phyloP scores from a whole-genome alignment of 2,329 filamentous ascomycete species.

The Penicillium frequentans region DNA sequence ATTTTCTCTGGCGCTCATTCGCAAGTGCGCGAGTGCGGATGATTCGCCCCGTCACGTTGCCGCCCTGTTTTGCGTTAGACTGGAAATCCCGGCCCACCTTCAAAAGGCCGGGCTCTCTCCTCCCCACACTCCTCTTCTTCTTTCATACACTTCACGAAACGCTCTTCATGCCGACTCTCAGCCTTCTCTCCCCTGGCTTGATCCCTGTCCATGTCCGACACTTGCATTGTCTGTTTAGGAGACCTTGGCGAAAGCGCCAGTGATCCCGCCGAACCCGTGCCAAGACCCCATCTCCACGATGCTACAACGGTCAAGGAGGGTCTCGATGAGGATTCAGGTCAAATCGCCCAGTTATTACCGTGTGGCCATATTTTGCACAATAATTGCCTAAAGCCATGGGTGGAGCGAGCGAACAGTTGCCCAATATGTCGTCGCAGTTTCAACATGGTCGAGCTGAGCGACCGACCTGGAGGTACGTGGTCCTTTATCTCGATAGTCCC shows the following conservation, averaged over 20 bases:
- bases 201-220: constrained; percentile 59
- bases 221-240: constrained; percentile 71
- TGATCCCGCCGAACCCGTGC: constrained; percentile 47
- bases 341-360: constrained; percentile 65
- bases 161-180: constrained; percentile 29
- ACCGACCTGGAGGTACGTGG: constrained; percentile 72
- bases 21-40: constrained; percentile 9
- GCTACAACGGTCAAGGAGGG: constrained; percentile 30
- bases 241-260: constrained; percentile 62
- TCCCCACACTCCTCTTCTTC: constrained; percentile 29
- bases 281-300: constrained; percentile 42
- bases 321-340: constrained; percentile 43
- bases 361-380: constrained; percentile 94
- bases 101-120: constrained; percentile 41
- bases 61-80: constrained; percentile 40
- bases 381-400: constrained; percentile 89
- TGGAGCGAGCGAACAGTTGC: constrained; percentile 94
- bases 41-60: constrained; percentile 39
- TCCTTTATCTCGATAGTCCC: neutral
- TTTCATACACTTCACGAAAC: constrained; percentile 23
- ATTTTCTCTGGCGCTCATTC: constrained; percentile 14
- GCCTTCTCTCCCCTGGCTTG: constrained; percentile 18
- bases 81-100: constrained; percentile 37
- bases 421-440: constrained; percentile 93
- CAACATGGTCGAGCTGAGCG: constrained; percentile 83